Evolutionary conservation across 352 stramenopile species (phyloP).

Genomic region (Thraustochytrium striatum): DNA sequence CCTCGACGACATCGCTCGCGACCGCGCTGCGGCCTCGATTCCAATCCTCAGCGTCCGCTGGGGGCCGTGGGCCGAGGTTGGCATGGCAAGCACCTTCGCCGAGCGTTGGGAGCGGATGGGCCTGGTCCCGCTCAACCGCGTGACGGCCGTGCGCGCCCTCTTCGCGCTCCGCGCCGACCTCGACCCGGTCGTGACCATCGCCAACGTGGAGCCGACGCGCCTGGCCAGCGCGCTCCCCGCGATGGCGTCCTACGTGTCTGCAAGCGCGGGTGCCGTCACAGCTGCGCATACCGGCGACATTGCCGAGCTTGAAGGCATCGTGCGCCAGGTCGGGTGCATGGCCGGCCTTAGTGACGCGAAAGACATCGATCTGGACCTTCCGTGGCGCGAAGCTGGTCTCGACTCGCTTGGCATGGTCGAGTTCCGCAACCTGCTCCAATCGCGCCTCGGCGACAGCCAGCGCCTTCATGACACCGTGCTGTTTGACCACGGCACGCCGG

Average conservation of each 20-base stretch:
- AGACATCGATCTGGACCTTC: background rate
- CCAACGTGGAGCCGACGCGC: background rate
- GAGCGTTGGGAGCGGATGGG: background rate
- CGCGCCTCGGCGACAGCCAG: background rate
- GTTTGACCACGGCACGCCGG: constrained; percentile 57
- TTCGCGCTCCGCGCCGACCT: background rate
- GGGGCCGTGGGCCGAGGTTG: constrained; percentile 42
- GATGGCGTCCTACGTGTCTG: too few species aligned
- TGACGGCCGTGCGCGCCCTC: background rate
- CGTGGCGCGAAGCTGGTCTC: constrained; percentile 22
- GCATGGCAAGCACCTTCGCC: constrained; percentile 19
- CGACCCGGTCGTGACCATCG: constrained; percentile 5
- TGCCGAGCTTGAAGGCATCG: background rate
- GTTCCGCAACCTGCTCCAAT: constrained; percentile 12
- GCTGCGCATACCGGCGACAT: too few species aligned
- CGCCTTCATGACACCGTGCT: constrained; percentile 52
- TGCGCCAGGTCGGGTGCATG: background rate
- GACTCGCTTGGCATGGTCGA: constrained; percentile 40
- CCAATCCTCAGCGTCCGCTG: constrained; percentile 35
- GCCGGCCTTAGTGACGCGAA: background rate
- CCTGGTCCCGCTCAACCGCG: background rate
- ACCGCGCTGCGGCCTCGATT: background rate
- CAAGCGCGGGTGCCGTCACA: too few species aligned
- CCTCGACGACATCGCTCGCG: constrained; percentile 36
- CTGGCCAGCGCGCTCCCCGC: too few species aligned